Conservation (phyloP, 768 basidiomycete species). For the Gymnopilus dilepis region DNA sequence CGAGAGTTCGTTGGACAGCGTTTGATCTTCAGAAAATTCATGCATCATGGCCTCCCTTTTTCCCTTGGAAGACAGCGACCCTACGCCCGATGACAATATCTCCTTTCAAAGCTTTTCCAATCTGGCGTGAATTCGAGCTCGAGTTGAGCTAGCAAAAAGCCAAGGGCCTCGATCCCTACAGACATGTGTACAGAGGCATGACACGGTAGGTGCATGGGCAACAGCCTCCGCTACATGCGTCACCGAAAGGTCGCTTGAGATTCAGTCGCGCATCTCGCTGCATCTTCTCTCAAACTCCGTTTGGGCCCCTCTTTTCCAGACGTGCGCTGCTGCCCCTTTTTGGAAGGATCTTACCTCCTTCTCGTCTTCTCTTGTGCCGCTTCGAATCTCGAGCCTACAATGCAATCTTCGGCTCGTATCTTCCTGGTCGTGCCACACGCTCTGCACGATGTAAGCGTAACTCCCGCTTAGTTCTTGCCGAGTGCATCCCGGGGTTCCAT, state of each 20-base stretch:
- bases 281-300: conserved; percentile 8
- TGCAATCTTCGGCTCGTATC: conserved; percentile 20
- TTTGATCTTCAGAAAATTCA: not conserved
- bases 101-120: not conserved
- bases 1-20: not conserved
- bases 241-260: conserved; percentile 1
- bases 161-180: not conserved
- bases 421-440: conserved; percentile 20
- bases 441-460: conserved; percentile 24
- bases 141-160: not conserved
- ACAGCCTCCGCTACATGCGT: not conserved
- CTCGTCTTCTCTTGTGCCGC: conserved; percentile 27
- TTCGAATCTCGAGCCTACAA: conserved; percentile 28
- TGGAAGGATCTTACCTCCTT: conserved; percentile 24
- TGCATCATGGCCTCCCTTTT: not conserved
- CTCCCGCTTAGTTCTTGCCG: conserved; percentile 21
- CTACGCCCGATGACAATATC: not conserved
- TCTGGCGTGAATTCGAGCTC: not conserved
- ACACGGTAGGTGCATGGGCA: not conserved
- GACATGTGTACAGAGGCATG: not conserved
- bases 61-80: not conserved
- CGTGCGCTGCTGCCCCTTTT: conserved; percentile 12
- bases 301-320: conserved; percentile 19
- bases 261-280: conserved; percentile 3
- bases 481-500: not conserved